These are phyloP conservation scores for Pichia sporocuriosa DNA, from an alignment of 805 yeast genomes.

Conservation along the genomic window DNA sequence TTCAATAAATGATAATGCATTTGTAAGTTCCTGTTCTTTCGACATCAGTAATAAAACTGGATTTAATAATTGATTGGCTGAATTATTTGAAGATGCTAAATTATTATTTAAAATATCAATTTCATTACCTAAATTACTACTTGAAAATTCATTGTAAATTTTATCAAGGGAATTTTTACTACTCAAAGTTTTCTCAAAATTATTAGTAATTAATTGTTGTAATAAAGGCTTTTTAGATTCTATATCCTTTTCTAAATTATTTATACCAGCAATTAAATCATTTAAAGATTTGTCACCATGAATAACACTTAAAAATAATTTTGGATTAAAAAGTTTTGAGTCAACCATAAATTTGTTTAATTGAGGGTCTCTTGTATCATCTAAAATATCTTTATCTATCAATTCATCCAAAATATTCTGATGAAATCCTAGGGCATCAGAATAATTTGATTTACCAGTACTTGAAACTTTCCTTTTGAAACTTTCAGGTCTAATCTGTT, in stretches of 20 bases:
- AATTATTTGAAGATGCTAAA: slow-evolving; percentile 42
- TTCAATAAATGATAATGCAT: slow-evolving; percentile 45
- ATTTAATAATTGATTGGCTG: slow-evolving; percentile 45
- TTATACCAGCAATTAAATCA: slow-evolving; percentile 42
- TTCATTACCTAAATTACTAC: slow-evolving; percentile 19
- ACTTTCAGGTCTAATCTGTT: neutral
- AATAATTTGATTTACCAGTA: slow-evolving; percentile 10
- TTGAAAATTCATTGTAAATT: slow-evolving; percentile 47
- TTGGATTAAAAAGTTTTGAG: slow-evolving; percentile 53
- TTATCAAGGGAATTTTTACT: slow-evolving; percentile 59
- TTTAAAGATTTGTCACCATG: slow-evolving; percentile 50
- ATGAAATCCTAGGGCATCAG: slow-evolving; percentile 54
- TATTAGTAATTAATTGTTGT: slow-evolving; percentile 46
- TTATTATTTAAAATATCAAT: slow-evolving; percentile 28
- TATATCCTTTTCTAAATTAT: slow-evolving; percentile 42
- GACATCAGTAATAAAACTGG: slow-evolving; percentile 50
- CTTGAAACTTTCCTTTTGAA: neutral
- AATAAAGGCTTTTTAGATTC: slow-evolving; percentile 43
- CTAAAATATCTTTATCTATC: slow-evolving; percentile 33
- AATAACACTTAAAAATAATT: slow-evolving; percentile 45
- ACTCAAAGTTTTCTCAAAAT: slow-evolving; percentile 58
- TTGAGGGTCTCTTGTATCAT: slow-evolving; percentile 33
- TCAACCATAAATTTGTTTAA: slow-evolving; percentile 42
- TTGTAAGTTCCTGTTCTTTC: slow-evolving; percentile 41
- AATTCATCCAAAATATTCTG: slow-evolving; percentile 38